A percentile compares a stretch with the other conserved stretches of the same genome.
phyloP scores from a whole-genome alignment of 1,284 basidiomycete genomes.

The Ganoderma sinense region DNA sequence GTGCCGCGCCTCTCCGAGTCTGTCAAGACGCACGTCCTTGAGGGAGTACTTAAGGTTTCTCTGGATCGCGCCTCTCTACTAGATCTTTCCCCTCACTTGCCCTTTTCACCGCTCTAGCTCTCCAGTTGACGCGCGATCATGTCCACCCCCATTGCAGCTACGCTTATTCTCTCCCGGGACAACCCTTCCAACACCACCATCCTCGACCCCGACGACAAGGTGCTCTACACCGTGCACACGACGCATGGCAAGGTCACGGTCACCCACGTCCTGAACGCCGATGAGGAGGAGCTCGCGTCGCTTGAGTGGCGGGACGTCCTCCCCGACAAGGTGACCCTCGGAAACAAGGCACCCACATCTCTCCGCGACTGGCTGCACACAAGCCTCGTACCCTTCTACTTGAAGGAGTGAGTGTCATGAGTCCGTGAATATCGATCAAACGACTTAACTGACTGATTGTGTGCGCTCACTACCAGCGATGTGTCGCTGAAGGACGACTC shows the following conservation, averaged over 20 bases:
- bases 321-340: conserved; percentile 32
- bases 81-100: not conserved
- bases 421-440: too few species aligned
- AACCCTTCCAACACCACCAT: conserved; percentile 54
- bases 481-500: conserved; percentile 47
- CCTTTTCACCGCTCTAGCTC: not conserved
- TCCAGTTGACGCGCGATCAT: not conserved
- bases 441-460: too few species aligned
- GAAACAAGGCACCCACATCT: conserved; percentile 29
- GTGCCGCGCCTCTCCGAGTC: not conserved
- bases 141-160: conserved; percentile 13
- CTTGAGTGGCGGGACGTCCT: conserved; percentile 35
- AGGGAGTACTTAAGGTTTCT: not conserved
- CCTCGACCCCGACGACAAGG: conserved; percentile 42
- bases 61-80: not conserved
- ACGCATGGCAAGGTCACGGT: conserved; percentile 41
- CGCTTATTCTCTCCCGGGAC: conserved; percentile 49
- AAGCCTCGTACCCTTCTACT: conserved; percentile 49
- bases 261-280: conserved; percentile 42
- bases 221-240: conserved; percentile 48
- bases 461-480: conserved; percentile 35
- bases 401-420: conserved; percentile 47
- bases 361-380: conserved; percentile 50
- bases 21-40: not conserved
- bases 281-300: conserved; percentile 36